Evolutionary conservation across 2,329 filamentous ascomycete species (phyloP).

Genomic region (Nemania diffusa): DNA sequence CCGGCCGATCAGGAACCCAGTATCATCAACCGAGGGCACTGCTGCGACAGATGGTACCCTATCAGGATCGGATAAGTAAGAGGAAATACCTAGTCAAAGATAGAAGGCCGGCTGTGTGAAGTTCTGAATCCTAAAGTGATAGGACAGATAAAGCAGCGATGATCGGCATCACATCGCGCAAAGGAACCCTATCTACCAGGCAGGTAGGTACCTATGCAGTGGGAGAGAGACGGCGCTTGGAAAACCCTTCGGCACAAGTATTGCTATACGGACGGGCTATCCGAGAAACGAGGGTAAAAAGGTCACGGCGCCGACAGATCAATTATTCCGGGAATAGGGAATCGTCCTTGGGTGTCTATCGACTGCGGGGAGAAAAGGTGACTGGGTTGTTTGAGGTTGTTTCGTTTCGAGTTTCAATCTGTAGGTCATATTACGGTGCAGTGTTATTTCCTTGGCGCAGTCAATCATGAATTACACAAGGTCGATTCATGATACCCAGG

Average conservation of each 20-base stretch:
- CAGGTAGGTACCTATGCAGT: background rate
- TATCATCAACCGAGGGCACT: background rate
- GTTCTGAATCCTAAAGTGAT: background rate
- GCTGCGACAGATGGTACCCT: background rate
- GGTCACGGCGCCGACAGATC: background rate
- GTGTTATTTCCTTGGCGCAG: slow-evolving; percentile 1
- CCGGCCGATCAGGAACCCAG: background rate
- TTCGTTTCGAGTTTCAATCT: slow-evolving; percentile 30
- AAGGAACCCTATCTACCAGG: background rate
- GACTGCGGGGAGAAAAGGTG: background rate
- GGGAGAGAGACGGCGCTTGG: too few relatives aligned
- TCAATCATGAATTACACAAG: too few relatives aligned
- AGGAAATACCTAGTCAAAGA: background rate
- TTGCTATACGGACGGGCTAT: background rate
- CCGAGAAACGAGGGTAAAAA: background rate
- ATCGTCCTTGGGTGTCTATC: background rate
- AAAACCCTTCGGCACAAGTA: background rate
- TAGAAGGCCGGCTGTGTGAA: slow-evolving; percentile 1
- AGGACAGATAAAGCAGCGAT: background rate
- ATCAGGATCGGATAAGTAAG: background rate
- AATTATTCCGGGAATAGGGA: slow-evolving; percentile 12
- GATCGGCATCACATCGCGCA: background rate
- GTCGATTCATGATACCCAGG: background rate
- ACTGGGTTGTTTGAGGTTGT: background rate
- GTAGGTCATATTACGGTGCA: background rate